Evolutionary conservation across 2,329 filamentous ascomycete genomes (phyloP).

Genomic region (Hypomyces perniciosus): DNA sequence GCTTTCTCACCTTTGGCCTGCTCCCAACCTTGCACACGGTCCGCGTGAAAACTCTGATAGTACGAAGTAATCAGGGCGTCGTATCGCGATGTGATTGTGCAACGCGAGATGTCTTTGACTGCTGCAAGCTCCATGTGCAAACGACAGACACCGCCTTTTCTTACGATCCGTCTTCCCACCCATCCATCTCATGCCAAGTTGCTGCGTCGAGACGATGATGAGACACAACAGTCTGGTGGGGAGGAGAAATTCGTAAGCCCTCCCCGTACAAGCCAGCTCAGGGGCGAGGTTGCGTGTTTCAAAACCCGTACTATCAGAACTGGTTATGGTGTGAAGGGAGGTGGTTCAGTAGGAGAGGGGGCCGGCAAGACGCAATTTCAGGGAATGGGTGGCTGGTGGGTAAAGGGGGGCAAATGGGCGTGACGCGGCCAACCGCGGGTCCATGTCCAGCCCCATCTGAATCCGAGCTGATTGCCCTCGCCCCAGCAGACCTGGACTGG

Average conservation of each 20-base stretch:
- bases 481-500: background rate
- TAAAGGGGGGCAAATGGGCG: slow-evolving; percentile 14
- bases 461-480: slow-evolving; percentile 10
- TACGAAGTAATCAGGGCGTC: no score
- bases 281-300: slow-evolving; percentile 11
- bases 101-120: slow-evolving; percentile 10
- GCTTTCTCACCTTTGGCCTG: slow-evolving; percentile 11
- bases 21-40: slow-evolving; percentile 5
- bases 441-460: slow-evolving; percentile 16
- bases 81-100: slow-evolving; percentile 7
- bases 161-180: no score
- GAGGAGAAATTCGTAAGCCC: background rate
- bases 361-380: slow-evolving; percentile 21
- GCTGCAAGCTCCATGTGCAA: background rate
- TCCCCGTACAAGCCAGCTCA: background rate
- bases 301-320: slow-evolving; percentile 10
- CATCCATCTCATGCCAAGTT: background rate
- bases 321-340: slow-evolving; percentile 15
- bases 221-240: background rate
- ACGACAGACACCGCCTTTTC: background rate
- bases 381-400: slow-evolving; percentile 18
- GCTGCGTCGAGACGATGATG: slow-evolving; percentile 1
- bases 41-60: slow-evolving; percentile 14
- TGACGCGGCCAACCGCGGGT: slow-evolving; percentile 18
- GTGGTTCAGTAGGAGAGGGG: slow-evolving; percentile 13